Base-by-base conservation (phyloP, 805 yeast species). In the Zygosaccharomyces gambellarensis region DNA sequence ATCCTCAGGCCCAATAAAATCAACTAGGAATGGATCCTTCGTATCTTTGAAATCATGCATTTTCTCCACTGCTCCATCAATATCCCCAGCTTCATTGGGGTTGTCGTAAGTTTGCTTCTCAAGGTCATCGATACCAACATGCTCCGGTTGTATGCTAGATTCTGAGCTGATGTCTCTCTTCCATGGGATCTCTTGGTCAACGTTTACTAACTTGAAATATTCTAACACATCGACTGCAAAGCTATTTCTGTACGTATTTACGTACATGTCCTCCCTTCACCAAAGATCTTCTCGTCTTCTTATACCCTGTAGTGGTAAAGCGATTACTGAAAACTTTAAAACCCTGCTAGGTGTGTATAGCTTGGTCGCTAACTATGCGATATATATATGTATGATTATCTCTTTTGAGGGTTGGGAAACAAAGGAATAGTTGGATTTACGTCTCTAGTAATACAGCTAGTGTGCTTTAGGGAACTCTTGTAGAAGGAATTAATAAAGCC, bases 1-100 rank as follows among this genome's bases (percentile, higher is more conserved):
- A 58, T 80, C 85, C 46, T 74, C 74, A 3, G 57, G 52, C 7
- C 61, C 64, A n/a, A 57, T 46, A 59, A 61, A 64, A n/a, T 51
- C 60, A 3, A 64, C 62, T 22, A 62, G 43, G 39, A 58, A 62
- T n/a, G 64, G 65, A 36, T 71, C 75, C n/a, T 59, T 52, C 38
- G 60, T 62, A 10, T 49, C 50, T 4, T 41, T 41, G 27, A 29
- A 11, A 17, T 21, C 27, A 30, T 42, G 45, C 45, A 42, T 42
- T 42, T 42, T 10, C 17, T 30, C 28, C 17, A 42, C 45, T 9
- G 45, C 45, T 21, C 38, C 36, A n/a, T 34, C 36, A 2, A 30
- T 30, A 27, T 25, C 34, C 12, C 36, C 45, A 12, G 45, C 36
- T 6, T 30, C 36, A 12, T 10, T 27, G 12, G 43, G 43, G 11